Evolutionary conservation across 345 rosid genomes (phyloP).

Genomic region (Laguncularia racemosa): DNA sequence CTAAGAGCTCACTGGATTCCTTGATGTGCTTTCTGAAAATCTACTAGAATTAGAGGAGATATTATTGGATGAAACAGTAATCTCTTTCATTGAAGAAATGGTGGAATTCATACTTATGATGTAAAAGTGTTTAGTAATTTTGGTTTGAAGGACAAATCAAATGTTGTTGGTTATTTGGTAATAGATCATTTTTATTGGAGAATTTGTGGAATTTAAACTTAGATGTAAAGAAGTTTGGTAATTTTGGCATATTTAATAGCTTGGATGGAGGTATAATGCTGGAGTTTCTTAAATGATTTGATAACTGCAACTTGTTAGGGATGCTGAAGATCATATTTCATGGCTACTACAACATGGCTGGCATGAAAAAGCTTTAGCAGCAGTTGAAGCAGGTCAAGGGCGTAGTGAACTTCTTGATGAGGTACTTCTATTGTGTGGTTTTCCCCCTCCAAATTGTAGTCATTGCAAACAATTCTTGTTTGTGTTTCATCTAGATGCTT

Average conservation of each 20-base stretch:
- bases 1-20: background rate
- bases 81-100: too few relatives aligned
- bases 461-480: too few relatives aligned
- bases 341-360: conserved; percentile 99
- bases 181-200: too few relatives aligned
- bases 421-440: conserved; percentile 34
- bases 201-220: too few relatives aligned
- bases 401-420: conserved; percentile 89
- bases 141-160: too few relatives aligned
- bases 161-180: too few relatives aligned
- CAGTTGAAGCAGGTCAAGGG: conserved; percentile 96
- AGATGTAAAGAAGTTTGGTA: too few relatives aligned
- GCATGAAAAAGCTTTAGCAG: conserved; percentile 97
- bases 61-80: too few relatives aligned
- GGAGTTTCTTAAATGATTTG: background rate
- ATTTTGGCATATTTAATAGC: background rate
- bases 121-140: too few relatives aligned
- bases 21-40: too few relatives aligned
- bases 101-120: too few relatives aligned
- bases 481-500: background rate
- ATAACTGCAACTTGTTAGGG: conserved; percentile 38
- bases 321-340: conserved; percentile 94
- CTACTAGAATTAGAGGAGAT: too few relatives aligned
- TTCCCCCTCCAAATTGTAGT: background rate
- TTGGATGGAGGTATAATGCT: background rate